phyloP scores from a whole-genome alignment of 2,329 filamentous ascomycete genomes.

The Neofusicoccum sp. region DNA sequence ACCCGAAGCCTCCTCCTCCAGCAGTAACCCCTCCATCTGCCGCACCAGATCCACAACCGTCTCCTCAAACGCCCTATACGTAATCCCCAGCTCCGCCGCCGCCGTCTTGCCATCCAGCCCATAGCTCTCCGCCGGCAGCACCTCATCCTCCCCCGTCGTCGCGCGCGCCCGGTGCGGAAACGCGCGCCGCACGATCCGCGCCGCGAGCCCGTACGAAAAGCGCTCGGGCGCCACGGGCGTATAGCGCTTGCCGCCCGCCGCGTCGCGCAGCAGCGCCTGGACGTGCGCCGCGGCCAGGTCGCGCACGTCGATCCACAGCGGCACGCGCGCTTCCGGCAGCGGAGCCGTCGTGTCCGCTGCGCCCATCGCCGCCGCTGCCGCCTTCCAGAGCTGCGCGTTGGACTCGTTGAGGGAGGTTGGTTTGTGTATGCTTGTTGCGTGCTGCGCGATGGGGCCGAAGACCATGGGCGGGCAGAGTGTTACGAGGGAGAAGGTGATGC shows the following conservation, averaged over 20 bases:
- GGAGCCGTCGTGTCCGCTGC: conserved; percentile 33
- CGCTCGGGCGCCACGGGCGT: conserved; percentile 45
- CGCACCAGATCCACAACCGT: conserved; percentile 42
- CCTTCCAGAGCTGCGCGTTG: conserved; percentile 29
- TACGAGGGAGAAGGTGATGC: conserved; percentile 28
- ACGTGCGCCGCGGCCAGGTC: conserved; percentile 52
- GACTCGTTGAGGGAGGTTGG: conserved; percentile 29
- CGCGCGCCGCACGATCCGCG: conserved; percentile 45
- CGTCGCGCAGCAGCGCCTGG: conserved; percentile 40
- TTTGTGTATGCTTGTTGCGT: background rate
- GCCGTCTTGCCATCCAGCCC: conserved; percentile 49
- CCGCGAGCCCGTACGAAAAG: conserved; percentile 52
- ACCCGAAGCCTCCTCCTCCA: background rate
- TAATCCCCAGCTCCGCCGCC: conserved; percentile 43
- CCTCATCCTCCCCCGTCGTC: conserved; percentile 31
- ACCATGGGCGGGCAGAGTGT: conserved; percentile 34
- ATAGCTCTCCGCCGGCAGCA: conserved; percentile 37
- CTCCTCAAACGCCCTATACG: conserved; percentile 40
- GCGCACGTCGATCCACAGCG: conserved; percentile 52
- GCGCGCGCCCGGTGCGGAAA: conserved; percentile 43
- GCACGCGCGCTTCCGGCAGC: conserved; percentile 44
- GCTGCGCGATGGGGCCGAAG: conserved; percentile 30
- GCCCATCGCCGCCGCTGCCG: background rate
- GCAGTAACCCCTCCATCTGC: conserved; percentile 27
- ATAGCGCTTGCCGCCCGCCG: conserved; percentile 46